phyloP scores from a whole-genome alignment of 257 asterid genomes.

The Nicotiana knightiana region DNA sequence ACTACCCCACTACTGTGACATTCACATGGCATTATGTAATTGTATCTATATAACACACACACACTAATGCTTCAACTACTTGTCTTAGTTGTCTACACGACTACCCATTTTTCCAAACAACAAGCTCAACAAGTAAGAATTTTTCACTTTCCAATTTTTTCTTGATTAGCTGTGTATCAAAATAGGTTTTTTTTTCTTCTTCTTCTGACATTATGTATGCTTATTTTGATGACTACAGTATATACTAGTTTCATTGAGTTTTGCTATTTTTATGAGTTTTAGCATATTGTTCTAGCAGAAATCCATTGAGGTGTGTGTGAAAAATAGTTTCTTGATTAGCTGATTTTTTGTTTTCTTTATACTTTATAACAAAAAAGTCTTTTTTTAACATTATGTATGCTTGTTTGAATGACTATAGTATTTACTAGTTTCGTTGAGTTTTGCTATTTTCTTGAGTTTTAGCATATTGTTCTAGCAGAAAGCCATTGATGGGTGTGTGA shows the following conservation, averaged over 20 bases:
- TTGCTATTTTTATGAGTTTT: background rate
- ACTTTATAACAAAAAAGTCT: background rate
- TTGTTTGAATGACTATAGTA: background rate
- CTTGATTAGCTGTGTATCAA: background rate
- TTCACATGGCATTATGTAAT: no score
- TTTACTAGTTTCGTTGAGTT: background rate
- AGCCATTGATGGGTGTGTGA: background rate
- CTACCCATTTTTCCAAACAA: no score
- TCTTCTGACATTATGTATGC: background rate
- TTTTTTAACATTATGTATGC: background rate
- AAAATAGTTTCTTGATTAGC: background rate
- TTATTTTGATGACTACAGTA: background rate
- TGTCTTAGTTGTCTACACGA: no score
- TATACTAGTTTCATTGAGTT: background rate
- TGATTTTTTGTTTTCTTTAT: background rate
- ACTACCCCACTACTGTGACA: no score
- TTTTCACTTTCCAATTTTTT: background rate
- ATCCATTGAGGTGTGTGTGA: background rate
- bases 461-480: background rate
- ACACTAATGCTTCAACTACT: no score
- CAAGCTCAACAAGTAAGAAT: no score
- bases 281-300: background rate
- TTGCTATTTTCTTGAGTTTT: background rate
- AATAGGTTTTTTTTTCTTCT: background rate
- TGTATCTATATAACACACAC: no score